Evolutionary conservation across 495 filamentous ascomycete genomes (phyloP).

Genomic region (Tricharina praecox): DNA sequence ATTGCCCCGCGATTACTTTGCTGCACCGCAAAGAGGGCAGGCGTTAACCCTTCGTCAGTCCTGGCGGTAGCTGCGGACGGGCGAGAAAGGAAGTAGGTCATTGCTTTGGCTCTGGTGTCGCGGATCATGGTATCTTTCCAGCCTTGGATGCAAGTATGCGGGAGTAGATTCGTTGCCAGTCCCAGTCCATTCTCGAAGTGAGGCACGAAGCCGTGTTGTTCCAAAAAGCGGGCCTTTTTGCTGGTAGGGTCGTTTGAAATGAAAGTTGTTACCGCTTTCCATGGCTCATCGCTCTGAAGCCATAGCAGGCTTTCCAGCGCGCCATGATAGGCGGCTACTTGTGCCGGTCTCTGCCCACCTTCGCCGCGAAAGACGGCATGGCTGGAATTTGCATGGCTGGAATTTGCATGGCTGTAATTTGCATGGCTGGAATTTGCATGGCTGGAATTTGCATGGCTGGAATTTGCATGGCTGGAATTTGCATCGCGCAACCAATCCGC

Average conservation of each 20-base stretch:
- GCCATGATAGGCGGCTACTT: conserved; percentile 15
- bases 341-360: conserved; percentile 12
- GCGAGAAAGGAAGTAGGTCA: conserved; percentile 12
- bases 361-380: conserved; percentile 10
- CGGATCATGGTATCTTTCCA: conserved; percentile 6
- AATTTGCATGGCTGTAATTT: too few species aligned
- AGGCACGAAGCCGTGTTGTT: conserved; percentile 9
- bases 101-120: conserved; percentile 12
- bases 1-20: not conserved
- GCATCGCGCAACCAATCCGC: conserved; percentile 25
- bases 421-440: too few species aligned
- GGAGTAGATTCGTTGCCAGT: conserved; percentile 15
- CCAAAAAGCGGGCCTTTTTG: conserved; percentile 8
- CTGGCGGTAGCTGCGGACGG: conserved; percentile 9
- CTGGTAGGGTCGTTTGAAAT: conserved; percentile 8
- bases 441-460: too few species aligned
- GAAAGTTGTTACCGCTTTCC: conserved; percentile 15
- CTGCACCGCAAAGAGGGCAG: conserved; percentile 13
- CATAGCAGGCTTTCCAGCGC: conserved; percentile 18
- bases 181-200: conserved; percentile 18
- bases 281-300: conserved; percentile 19
- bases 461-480: too few species aligned
- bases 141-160: conserved; percentile 13
- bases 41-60: conserved; percentile 10
- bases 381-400: too few species aligned